Conservation (phyloP, 352 stramenopile genomes). For the Pythium pyrilobum region DNA sequence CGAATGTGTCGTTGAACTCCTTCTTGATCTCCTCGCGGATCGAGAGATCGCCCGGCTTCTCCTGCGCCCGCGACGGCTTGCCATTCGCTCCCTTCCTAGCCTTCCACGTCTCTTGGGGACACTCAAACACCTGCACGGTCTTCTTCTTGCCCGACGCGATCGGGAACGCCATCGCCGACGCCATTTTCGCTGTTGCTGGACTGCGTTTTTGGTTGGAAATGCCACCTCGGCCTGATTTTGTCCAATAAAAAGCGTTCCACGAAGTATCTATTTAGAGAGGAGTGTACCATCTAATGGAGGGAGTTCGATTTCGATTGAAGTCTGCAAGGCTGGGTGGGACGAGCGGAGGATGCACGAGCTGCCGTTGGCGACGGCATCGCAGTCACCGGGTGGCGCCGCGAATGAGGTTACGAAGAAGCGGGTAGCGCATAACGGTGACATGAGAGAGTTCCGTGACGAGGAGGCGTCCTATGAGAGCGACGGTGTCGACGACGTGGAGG, state of each 20-base stretch:
- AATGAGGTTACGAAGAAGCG: no score
- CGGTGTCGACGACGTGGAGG: background rate
- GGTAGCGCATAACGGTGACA: no score
- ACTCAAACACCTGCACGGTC: slow-evolving; percentile 71
- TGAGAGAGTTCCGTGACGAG: background rate
- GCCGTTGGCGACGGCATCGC: no score
- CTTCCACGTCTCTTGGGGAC: slow-evolving; percentile 71
- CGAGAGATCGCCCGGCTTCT: slow-evolving; percentile 34
- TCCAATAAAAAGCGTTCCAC: slow-evolving; percentile 3
- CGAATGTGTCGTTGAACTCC: slow-evolving; percentile 70
- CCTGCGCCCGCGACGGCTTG: slow-evolving; percentile 23
- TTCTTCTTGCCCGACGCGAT: slow-evolving; percentile 76
- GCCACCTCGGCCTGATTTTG: background rate
- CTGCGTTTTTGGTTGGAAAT: background rate
- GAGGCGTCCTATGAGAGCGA: background rate
- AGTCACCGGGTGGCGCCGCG: no score
- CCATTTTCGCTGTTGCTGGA: background rate
- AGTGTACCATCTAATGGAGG: background rate
- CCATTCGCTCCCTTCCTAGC: slow-evolving; percentile 21
- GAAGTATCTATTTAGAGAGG: background rate
- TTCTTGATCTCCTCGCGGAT: slow-evolving; percentile 65
- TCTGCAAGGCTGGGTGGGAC: no score
- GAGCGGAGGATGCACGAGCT: no score
- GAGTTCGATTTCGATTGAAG: slow-evolving; percentile 15
- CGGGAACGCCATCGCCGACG: slow-evolving; percentile 60